Conservation (phyloP, 805 yeast species). For the Starmerella lactis-condensi region DNA sequence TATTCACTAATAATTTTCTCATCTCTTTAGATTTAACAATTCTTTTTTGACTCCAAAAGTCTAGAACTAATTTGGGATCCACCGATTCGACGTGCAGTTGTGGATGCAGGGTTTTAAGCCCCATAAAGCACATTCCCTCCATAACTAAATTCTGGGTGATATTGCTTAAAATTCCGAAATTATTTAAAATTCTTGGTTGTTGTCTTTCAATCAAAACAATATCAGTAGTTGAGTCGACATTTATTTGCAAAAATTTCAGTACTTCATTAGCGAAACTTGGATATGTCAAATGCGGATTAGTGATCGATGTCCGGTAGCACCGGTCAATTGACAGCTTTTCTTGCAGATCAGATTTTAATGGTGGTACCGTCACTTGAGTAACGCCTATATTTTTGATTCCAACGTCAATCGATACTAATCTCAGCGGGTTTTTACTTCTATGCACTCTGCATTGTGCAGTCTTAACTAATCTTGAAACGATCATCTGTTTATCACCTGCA, state of each 20-base stretch:
- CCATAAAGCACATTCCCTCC: slow-evolving; percentile 32
- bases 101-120: slow-evolving; percentile 12
- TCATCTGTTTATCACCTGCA: slow-evolving; percentile 3
- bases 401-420: slow-evolving; percentile 21
- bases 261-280: slow-evolving; percentile 19
- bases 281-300: slow-evolving; percentile 13
- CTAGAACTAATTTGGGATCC: slow-evolving; percentile 16
- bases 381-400: slow-evolving; percentile 22
- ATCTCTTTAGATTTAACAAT: slow-evolving; percentile 13
- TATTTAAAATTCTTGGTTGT: slow-evolving; percentile 33
- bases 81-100: slow-evolving; percentile 12
- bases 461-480: slow-evolving; percentile 1
- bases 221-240: slow-evolving; percentile 20
- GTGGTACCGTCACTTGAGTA: slow-evolving; percentile 11
- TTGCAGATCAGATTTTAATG: slow-evolving; percentile 1
- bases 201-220: slow-evolving; percentile 37
- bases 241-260: slow-evolving; percentile 7
- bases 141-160: slow-evolving; percentile 35
- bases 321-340: slow-evolving; percentile 4
- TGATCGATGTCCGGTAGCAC: slow-evolving; percentile 8
- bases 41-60: slow-evolving; percentile 15
- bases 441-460: slow-evolving; percentile 13
- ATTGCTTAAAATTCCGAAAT: slow-evolving; percentile 31
- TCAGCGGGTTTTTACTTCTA: slow-evolving; percentile 2
- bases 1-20: slow-evolving; percentile 12